Percentiles rank a stretch among this genome's conserved stretches.
phyloP scores from a whole-genome alignment of 176 grass and related monocot genomes.

The Luzula sylvatica region DNA sequence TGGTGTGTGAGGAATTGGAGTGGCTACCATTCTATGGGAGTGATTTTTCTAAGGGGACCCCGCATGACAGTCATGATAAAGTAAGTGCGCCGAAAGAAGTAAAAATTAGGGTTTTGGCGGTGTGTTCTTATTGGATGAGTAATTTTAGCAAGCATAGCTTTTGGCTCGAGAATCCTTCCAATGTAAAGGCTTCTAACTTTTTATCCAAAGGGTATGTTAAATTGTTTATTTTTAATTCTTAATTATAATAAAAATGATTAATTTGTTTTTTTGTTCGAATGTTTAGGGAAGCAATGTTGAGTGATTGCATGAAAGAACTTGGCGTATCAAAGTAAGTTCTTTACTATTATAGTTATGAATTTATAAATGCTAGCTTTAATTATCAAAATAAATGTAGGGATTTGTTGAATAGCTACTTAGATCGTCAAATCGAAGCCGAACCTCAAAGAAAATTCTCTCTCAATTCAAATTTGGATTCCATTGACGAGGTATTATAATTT shows the following conservation, averaged over 20 bases:
- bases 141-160: slow-evolving; percentile 87
- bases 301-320: slow-evolving; percentile 67
- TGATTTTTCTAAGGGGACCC: slow-evolving; percentile 25
- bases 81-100: slow-evolving; percentile 47
- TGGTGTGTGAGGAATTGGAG: slow-evolving; percentile 93
- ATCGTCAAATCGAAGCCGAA: slow-evolving; percentile 24
- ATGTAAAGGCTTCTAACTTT: slow-evolving; percentile 79
- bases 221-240: slow-evolving; percentile 16
- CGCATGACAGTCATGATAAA: slow-evolving; percentile 41
- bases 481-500: slow-evolving; percentile 66
- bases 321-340: slow-evolving; percentile 54
- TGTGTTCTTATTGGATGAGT: slow-evolving; percentile 87
- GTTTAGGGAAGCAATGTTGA: slow-evolving; percentile 72
- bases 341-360: background rate
- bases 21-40: slow-evolving; percentile 87
- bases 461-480: slow-evolving; percentile 48
- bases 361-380: slow-evolving; percentile 8
- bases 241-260: slow-evolving; percentile 14
- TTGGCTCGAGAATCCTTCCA: slow-evolving; percentile 93
- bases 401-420: slow-evolving; percentile 21
- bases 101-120: slow-evolving; percentile 53
- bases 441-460: slow-evolving; percentile 21
- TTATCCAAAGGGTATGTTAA: slow-evolving; percentile 72
- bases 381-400: slow-evolving; percentile 32
- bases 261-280: slow-evolving; percentile 24